Percentiles rank a stretch among this genome's conserved stretches.
Evolutionary conservation across 345 rosid species (phyloP).

Genomic region (Laguncularia racemosa): DNA sequence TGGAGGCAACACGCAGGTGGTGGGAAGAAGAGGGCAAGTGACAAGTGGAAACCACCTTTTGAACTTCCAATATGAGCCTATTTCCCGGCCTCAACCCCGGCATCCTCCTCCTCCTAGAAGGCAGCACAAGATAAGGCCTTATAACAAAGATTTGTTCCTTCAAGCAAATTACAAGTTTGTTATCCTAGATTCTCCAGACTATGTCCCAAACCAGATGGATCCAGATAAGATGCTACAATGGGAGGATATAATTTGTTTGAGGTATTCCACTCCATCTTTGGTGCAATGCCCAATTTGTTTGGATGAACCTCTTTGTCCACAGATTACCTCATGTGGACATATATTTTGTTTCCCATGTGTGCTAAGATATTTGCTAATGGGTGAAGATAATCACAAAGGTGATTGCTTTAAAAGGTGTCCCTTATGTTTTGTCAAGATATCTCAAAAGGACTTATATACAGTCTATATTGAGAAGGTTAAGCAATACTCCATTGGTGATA

Average conservation of each 20-base stretch:
- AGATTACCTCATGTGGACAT: constrained; percentile 95
- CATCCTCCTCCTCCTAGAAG: constrained; percentile 50
- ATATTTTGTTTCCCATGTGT: constrained; percentile 94
- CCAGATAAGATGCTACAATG: constrained; percentile 86
- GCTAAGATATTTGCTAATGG: constrained; percentile 68
- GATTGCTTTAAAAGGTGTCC: constrained; percentile 82
- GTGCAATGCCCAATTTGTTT: constrained; percentile 96
- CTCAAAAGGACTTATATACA: constrained; percentile 72
- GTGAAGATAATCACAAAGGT: constrained; percentile 52
- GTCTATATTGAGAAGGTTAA: constrained; percentile 65
- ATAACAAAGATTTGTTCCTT: constrained; percentile 84
- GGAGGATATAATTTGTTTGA: constrained; percentile 88
- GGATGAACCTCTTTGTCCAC: constrained; percentile 88
- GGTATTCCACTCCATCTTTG: constrained; percentile 65
- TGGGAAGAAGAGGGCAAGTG: constrained; percentile 67
- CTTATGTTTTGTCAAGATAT: constrained; percentile 82
- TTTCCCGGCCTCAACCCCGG: constrained; percentile 50
- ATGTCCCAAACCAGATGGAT: constrained; percentile 62
- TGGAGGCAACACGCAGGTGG: constrained; percentile 33
- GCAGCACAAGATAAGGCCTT: constrained; percentile 61
- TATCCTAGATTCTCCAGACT: constrained; percentile 65
- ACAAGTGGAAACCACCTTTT: constrained; percentile 77
- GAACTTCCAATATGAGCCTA: constrained; percentile 90
- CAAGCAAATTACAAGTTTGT: constrained; percentile 96
- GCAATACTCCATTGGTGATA: constrained; percentile 55